Conservation (phyloP, 2,329 filamentous ascomycete species). For the Orbilia ellipsospora region DNA sequence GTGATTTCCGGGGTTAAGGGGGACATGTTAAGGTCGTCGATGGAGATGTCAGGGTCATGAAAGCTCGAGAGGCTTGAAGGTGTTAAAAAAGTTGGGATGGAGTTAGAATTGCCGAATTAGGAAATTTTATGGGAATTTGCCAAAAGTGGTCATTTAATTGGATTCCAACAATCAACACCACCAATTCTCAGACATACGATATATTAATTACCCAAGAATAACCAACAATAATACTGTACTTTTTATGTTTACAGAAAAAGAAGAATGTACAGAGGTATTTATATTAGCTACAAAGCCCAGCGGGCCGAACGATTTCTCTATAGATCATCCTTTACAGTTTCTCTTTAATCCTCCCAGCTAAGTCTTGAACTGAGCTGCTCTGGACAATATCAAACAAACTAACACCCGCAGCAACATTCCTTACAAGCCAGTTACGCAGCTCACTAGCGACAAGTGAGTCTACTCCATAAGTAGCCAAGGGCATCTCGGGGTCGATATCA, state of each 20-base stretch:
- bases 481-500: constrained; percentile 7
- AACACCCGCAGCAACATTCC: not conserved
- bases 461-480: constrained; percentile 6
- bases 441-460: constrained; percentile 10
- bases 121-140: not conserved
- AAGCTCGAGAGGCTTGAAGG: constrained; percentile 8
- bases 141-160: no score
- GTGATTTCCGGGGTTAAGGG: constrained; percentile 32
- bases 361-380: not conserved
- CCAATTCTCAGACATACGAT: no score
- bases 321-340: not conserved
- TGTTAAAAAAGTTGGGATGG: constrained; percentile 40
- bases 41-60: not conserved
- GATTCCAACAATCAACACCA: no score
- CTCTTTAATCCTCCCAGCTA: constrained; percentile 1
- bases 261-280: no score
- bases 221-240: no score
- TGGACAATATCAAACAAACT: not conserved
- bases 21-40: constrained; percentile 26
- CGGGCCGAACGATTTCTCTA: not conserved
- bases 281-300: no score
- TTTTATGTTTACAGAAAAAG: no score
- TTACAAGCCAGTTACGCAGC: constrained; percentile 15
- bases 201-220: no score
- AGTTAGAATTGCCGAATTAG: constrained; percentile 20